A percentile compares a stretch with the other conserved stretches of the same genome.
phyloP scores from a whole-genome alignment of 352 stramenopile species.

The Globisporangium yorkense region DNA sequence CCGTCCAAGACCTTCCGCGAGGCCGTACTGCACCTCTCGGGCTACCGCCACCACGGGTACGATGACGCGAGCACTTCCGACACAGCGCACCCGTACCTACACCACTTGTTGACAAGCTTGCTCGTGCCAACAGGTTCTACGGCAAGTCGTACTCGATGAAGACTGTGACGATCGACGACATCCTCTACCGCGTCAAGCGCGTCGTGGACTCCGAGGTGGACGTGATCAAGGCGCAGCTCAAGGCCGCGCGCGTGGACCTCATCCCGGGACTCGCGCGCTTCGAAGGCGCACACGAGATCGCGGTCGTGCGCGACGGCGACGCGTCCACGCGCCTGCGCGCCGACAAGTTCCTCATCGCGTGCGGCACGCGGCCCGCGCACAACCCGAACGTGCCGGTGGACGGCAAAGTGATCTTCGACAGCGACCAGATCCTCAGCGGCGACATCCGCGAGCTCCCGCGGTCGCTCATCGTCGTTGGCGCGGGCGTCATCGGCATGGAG shows the following conservation, averaged over 20 bases:
- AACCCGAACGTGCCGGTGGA: slow-evolving; percentile 76
- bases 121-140: slow-evolving; percentile 39
- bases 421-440: slow-evolving; percentile 72
- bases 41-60: slow-evolving; percentile 83
- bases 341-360: slow-evolving; percentile 82
- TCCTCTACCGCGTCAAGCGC: slow-evolving; percentile 73
- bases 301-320: slow-evolving; percentile 38
- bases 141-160: slow-evolving; percentile 84
- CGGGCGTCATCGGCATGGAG: slow-evolving; percentile 88
- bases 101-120: background rate
- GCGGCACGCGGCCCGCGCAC: slow-evolving; percentile 77
- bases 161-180: slow-evolving; percentile 80
- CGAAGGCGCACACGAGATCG: slow-evolving; percentile 71
- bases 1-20: slow-evolving; percentile 89
- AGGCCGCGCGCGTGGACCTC: slow-evolving; percentile 64
- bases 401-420: slow-evolving; percentile 78
- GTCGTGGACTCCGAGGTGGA: slow-evolving; percentile 75
- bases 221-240: slow-evolving; percentile 78
- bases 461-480: slow-evolving; percentile 77
- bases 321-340: slow-evolving; percentile 43
- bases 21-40: slow-evolving; percentile 85
- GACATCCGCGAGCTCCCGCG: slow-evolving; percentile 61
- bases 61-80: background rate
- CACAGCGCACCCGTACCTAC: too few relatives aligned
- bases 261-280: slow-evolving; percentile 71